Conservation (phyloP, 805 yeast species). For the Kluyveromyces lactis region DNA sequence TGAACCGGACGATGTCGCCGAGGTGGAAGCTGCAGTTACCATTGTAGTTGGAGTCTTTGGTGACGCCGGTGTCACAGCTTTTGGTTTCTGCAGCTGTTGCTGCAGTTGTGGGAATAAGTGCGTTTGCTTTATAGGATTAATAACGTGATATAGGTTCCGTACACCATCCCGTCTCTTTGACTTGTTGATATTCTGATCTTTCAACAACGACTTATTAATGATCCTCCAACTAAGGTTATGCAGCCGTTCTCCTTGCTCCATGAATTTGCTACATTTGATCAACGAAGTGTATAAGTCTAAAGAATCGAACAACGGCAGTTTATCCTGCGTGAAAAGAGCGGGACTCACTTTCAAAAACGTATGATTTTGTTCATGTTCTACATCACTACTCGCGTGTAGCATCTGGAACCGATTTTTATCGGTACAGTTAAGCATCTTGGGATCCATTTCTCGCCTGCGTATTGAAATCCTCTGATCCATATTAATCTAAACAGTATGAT, state of each 20-base stretch:
- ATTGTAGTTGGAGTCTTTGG: not conserved
- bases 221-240: slow-evolving; percentile 29
- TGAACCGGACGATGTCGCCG: not conserved
- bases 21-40: not conserved
- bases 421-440: not conserved
- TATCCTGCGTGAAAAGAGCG: slow-evolving; percentile 25
- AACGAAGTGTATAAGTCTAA: slow-evolving; percentile 24
- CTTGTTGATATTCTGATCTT: slow-evolving; percentile 19
- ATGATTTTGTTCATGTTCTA: slow-evolving; percentile 1
- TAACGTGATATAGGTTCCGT: slow-evolving; percentile 24
- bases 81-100: not conserved
- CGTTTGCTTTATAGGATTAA: slow-evolving; percentile 13
- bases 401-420: slow-evolving; percentile 2
- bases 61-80: not conserved
- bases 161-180: slow-evolving; percentile 30
- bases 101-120: not conserved
- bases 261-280: slow-evolving; percentile 15
- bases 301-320: slow-evolving; percentile 24
- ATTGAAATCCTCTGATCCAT: slow-evolving; percentile 3
- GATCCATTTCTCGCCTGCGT: slow-evolving; percentile 4
- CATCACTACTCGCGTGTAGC: slow-evolving; percentile 1
- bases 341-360: slow-evolving; percentile 26
- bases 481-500: no score
- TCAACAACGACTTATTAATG: slow-evolving; percentile 23
- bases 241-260: slow-evolving; percentile 28